phyloP scores from a whole-genome alignment of 2,329 filamentous ascomycete species.

The Huntiella abstrusa region DNA sequence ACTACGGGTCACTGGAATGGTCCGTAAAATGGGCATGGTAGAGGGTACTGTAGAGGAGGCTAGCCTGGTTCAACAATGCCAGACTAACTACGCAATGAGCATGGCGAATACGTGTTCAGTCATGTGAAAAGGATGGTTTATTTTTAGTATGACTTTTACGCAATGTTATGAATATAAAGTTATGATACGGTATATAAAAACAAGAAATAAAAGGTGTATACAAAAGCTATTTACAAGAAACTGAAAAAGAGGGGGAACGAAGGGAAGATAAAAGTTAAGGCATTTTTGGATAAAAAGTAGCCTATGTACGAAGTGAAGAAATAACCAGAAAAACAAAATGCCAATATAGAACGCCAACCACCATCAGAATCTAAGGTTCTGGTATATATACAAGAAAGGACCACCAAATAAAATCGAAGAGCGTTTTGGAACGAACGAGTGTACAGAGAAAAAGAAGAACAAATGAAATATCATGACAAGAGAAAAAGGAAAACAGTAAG shows the following conservation, averaged over 20 bases:
- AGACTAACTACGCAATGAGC: conserved; percentile 25
- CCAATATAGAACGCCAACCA: not conserved
- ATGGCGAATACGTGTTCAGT: conserved; percentile 28
- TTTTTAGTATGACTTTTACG: not conserved
- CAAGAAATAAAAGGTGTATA: conserved; percentile 9
- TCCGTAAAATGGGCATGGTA: conserved; percentile 30
- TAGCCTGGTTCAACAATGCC: conserved; percentile 58
- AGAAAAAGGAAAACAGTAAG: not conserved
- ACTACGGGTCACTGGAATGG: conserved; percentile 56
- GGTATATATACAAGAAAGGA: conserved; percentile 1
- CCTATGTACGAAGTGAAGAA: not conserved
- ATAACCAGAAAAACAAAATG: not conserved
- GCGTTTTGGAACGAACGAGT: not conserved
- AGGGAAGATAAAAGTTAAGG: too few relatives aligned
- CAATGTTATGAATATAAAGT: not conserved
- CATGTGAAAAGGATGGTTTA: conserved; percentile 24
- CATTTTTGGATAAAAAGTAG: too few relatives aligned
- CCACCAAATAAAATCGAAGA: not conserved
- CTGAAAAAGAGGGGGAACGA: not conserved
- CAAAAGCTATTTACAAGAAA: conserved; percentile 7
- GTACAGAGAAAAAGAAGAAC: not conserved
- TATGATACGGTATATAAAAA: not conserved
- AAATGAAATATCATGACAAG: not conserved
- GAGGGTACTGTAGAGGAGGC: conserved; percentile 46
- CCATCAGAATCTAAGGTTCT: conserved; percentile 1